Evolutionary conservation across 805 yeast species (phyloP), one percentile per base, ranked within the genome.

Genomic region (Lipomyces chichibuensis): DNA sequence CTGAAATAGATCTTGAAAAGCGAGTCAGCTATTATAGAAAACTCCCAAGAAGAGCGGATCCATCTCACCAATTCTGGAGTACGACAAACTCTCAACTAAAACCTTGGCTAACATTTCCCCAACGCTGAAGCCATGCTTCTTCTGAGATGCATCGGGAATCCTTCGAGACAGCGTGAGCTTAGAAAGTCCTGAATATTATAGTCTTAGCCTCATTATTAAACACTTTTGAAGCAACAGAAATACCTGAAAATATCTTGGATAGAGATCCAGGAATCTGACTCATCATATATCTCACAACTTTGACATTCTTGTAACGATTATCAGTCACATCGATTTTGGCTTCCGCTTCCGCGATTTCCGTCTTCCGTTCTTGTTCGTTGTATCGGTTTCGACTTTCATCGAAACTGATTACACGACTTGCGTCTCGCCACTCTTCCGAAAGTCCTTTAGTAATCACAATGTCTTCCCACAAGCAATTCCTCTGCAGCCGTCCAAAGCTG

Each of bases 401-500:
- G 13, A 58, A 29, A 13, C 60, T 43, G 20, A 67, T 14, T 7
- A 60, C 68, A n/a, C 69, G 54, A 35, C 68, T 67, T 9, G 72
- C 72, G 20, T 67, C 69, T n/a, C 71, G 60, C 72, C 72, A 69
- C 35, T 69, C 69, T 25, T 63, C 66, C 7, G 67, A 55, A 13
- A 69, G 57, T 13, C 61, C 59, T 51, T 62, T 65, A 2, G 66
- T 64, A n/a, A 69, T 20, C 55, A 52, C 59, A 46, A 69, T 62
- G 20, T 75, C 78, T 56, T 74, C 75, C 76, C 75, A 73, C 11
- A 75, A 57, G 32, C 74, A 73, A 65, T 72, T 69, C 11, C 77
- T 60, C 61, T 76, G 75, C 14, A 76, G 62, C 9, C 35, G 49
- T n/a, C 74, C 75, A 17, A 76, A 58, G 29, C 72, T 62, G 11